Percentiles rank a stretch among this genome's conserved stretches.
These are phyloP conservation scores for Ophiocordyceps camponoti-saundersi DNA, from an alignment of 2,329 filamentous ascomycete species.

Conservation along the genomic window DNA sequence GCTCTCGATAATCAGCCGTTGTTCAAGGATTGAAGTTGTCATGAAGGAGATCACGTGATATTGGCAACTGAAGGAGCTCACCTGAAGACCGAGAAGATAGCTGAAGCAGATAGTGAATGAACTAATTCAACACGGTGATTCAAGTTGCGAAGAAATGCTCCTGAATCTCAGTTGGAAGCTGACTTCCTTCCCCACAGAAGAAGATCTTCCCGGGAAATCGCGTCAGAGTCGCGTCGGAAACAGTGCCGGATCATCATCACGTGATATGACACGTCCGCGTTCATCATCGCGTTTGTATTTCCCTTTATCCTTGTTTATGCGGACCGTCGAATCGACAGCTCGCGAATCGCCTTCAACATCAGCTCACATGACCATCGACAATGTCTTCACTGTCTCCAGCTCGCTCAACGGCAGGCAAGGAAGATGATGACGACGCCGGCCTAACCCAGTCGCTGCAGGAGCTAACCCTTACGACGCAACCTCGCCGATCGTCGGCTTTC, in stretches of 20 bases:
- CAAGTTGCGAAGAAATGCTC: too few relatives aligned
- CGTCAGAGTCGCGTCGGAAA: not conserved
- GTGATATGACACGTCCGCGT: not conserved
- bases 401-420: not conserved
- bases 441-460: constrained; percentile 14
- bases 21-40: too few relatives aligned
- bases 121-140: too few relatives aligned
- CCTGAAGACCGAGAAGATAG: too few relatives aligned
- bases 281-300: not conserved
- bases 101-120: too few relatives aligned
- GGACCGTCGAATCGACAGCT: not conserved
- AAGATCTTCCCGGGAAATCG: not conserved
- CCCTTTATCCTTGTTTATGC: not conserved
- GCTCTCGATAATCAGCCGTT: too few relatives aligned
- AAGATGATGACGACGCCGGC: not conserved
- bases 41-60: too few relatives aligned
- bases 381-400: not conserved
- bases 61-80: too few relatives aligned
- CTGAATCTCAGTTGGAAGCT: too few relatives aligned
- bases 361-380: not conserved
- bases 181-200: too few relatives aligned
- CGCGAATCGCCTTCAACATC: not conserved
- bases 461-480: constrained; percentile 22
- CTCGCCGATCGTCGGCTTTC: constrained; percentile 14
- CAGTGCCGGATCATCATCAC: not conserved